Percentiles rank a stretch among this genome's conserved stretches.
Evolutionary conservation across 768 basidiomycete genomes (phyloP).

Genomic region (Neoboletus brunneissimus): DNA sequence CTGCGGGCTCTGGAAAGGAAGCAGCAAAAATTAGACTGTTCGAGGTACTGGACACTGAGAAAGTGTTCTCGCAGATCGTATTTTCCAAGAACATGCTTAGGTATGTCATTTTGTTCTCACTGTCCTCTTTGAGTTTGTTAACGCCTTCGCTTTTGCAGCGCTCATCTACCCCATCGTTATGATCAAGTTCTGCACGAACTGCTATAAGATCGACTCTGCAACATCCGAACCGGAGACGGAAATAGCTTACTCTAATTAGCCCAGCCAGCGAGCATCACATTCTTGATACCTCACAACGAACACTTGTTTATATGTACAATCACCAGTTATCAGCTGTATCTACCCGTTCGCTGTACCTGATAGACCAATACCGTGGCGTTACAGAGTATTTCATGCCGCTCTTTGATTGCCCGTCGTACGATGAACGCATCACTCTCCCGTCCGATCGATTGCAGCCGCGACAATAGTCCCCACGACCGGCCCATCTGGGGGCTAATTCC

Average conservation of each 20-base stretch:
- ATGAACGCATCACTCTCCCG: not conserved
- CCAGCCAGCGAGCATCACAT: not conserved
- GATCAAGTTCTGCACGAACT: conserved; percentile 72
- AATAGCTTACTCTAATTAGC: not conserved
- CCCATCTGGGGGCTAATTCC: not conserved
- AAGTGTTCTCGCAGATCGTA: conserved; percentile 76
- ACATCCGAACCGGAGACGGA: not conserved
- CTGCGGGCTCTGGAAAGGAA: conserved; percentile 16
- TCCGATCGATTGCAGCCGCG: not conserved
- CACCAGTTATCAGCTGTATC: conserved; percentile 11
- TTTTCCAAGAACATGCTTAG: conserved; percentile 83
- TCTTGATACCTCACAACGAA: conserved; percentile 9
- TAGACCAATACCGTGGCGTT: conserved; percentile 8
- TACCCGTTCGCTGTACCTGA: conserved; percentile 13
- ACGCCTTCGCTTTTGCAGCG: conserved; percentile 36
- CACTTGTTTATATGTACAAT: conserved; percentile 1
- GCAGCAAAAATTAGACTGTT: conserved; percentile 67
- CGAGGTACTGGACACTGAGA: conserved; percentile 73
- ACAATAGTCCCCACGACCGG: not conserved
- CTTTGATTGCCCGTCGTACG: not conserved
- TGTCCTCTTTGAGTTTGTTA: not conserved
- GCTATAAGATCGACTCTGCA: conserved; percentile 35
- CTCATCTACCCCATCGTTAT: conserved; percentile 80
- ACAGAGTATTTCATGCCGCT: not conserved
- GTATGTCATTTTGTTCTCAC: conserved; percentile 37